Base-by-base conservation (phyloP, 2,329 filamentous ascomycete genomes). In the Pseudogymnoascus sp. region DNA sequence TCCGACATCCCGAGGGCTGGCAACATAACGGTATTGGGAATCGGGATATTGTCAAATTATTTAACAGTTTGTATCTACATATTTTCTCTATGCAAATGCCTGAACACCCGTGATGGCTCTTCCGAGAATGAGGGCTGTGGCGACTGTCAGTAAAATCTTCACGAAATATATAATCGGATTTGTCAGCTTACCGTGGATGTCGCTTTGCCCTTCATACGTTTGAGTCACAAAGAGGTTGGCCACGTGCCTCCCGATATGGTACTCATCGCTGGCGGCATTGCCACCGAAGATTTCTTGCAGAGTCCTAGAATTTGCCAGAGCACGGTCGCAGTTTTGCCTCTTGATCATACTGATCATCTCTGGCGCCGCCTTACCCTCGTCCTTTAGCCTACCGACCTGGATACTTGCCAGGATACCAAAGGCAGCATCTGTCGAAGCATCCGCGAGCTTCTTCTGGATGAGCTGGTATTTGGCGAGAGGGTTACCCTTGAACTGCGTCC, bases 311-410 rank as follows among this genome's bases (percentile, higher is more conserved):
- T 93, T 92, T 31, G 84, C 79, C 71, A 99, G 79, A 14, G 95
- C 95, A 62, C 88, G 81, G 77, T 99, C 95, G 76, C 95, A 99
- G 77, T 99, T 99, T 79, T 97, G 93, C 69, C 95, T 83, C 83
- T 99, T 99, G 74, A 97, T 87, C 90, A 99, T 84, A 74, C 84
- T 87, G 71, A 99, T 96, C 93, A 97, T 97, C 79, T 99, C 95
- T 5, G 95, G 93, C 2, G 89, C 87, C 23, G 84, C 86, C 76
- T 91, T 90, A 67, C 93, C 93, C 73, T 91, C 86, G 71, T 97
- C 93, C 83, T 97, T 97, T 64, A 97, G 84, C 66, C 93, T 82
- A 62, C 92, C 93, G 37, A 97, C 93, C 77, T 99, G 95, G 64
- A 91, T 86, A 6, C 91, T 88, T 5, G 95, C 95, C 63, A 96